These are phyloP conservation scores for Xanthoceras sorbifolium DNA, from an alignment of 345 rosid species.

Conservation along the genomic window DNA sequence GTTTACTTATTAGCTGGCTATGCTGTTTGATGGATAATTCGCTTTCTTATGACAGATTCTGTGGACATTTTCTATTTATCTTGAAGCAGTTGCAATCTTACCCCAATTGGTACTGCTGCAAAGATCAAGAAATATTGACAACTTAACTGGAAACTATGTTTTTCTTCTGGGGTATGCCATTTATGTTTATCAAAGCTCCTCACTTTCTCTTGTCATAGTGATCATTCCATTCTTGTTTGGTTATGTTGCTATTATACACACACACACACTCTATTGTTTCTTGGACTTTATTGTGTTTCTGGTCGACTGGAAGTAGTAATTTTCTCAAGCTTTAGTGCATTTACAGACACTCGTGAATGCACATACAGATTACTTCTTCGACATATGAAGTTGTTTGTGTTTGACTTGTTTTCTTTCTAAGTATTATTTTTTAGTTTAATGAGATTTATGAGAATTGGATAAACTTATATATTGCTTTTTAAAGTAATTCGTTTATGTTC, in stretches of 20 bases:
- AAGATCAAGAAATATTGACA: constrained; percentile 53
- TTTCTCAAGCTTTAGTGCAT: background rate
- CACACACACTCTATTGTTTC: background rate
- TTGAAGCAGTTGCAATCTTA: constrained; percentile 61
- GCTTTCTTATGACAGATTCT: constrained; percentile 34
- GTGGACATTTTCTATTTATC: constrained; percentile 53
- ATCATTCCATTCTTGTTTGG: background rate
- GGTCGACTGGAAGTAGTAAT: background rate
- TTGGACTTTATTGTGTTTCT: background rate
- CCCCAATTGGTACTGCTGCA: constrained; percentile 56
- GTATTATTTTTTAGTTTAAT: background rate
- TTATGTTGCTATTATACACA: background rate
- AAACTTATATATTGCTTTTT: background rate
- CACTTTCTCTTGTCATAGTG: background rate
- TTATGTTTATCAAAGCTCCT: background rate
- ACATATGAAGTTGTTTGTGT: too few species aligned
- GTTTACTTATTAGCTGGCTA: background rate
- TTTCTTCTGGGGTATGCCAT: constrained; percentile 54
- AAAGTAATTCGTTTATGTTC: background rate
- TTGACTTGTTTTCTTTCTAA: background rate
- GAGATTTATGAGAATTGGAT: background rate
- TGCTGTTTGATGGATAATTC: constrained; percentile 2
- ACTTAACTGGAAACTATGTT: constrained; percentile 47
- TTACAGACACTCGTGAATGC: background rate
- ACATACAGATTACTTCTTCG: background rate